Evolutionary conservation across 345 rosid genomes (phyloP).

Genomic region (Pistacia integerrima): DNA sequence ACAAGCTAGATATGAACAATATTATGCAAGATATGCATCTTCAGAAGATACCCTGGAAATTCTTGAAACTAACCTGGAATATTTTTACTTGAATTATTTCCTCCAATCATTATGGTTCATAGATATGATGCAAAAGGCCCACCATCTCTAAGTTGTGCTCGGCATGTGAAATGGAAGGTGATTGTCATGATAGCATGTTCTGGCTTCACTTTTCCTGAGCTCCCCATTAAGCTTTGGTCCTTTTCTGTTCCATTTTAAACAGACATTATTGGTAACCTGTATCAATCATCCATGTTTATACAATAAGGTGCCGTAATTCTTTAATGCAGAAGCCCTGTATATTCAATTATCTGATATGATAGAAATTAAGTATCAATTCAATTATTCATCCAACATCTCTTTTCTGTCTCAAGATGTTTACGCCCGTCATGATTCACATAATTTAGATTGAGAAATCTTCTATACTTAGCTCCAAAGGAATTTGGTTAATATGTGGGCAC

Average conservation of each 20-base stretch:
- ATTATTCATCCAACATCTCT: background rate
- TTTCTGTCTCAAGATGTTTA: background rate
- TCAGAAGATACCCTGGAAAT: background rate
- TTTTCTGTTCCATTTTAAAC: conserved; percentile 8
- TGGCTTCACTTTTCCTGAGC: background rate
- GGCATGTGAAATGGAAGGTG: conserved; percentile 20
- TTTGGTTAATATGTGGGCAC: background rate
- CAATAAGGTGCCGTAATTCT: background rate
- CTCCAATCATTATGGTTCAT: conserved; percentile 12
- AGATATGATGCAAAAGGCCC: conserved; percentile 10
- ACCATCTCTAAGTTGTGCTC: conserved; percentile 11
- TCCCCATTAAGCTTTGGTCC: conserved; percentile 4
- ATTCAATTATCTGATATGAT: background rate
- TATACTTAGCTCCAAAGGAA: background rate
- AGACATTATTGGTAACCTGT: background rate
- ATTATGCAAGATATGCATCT: background rate
- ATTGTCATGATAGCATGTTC: conserved; percentile 11
- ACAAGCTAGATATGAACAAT: background rate
- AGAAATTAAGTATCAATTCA: background rate
- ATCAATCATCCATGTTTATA: background rate
- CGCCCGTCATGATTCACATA: background rate
- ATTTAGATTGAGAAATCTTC: background rate
- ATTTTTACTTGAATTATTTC: background rate
- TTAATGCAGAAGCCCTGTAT: background rate
- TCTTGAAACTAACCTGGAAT: background rate